Evolutionary conservation across 2,329 filamentous ascomycete species (phyloP), one percentile per base, ranked within the genome.

Genomic region (Xylariaceae sp.): DNA sequence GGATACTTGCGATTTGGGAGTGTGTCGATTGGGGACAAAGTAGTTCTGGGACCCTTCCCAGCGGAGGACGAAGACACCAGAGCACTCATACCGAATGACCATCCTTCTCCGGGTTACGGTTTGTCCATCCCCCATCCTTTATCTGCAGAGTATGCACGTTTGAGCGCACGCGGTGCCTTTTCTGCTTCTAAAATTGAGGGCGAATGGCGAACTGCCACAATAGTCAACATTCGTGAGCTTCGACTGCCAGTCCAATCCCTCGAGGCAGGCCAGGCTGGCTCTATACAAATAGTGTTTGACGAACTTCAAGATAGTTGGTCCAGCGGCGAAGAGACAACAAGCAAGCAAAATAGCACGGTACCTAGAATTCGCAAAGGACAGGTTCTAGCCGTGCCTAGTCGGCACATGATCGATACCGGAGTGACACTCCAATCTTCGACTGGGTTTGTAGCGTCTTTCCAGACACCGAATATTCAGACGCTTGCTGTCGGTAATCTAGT

Each of bases 221-320:
- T 97, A 56, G 87, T 90, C 50, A 97, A 92, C 67, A 87, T 97
- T 49, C 88, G 93, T 18, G 96, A 96, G 67, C 78, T 99, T 7
- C 85, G 93, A 4, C 78, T 97, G 2, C 90, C 93, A 0, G 92
- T 97, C 0, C 84, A 85, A 51, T 84, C 82, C 0, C 80, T 97
- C 6, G 81, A 87, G 54, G 81, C 87, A 13, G 91, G 90, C 8
- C 93, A 99, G 74, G 92, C 93, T 4, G 94, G 93, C 0, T 97
- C 92, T 0, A 82, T 99, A 56, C 93, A 92, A 0, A 78, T 97
- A 54, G 81, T 88, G 2, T 80, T 88, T n/a, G 77, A 82, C 37
- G 57, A 53, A n/a, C 67, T 74, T 1, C 62, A 71, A 13, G 72
- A 74, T 23, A 72, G 73, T n/a, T 51, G 65, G 3, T 67, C 70